Base-by-base conservation (phyloP, 2,329 filamentous ascomycete species). In the Talaromyces funiculosus region DNA sequence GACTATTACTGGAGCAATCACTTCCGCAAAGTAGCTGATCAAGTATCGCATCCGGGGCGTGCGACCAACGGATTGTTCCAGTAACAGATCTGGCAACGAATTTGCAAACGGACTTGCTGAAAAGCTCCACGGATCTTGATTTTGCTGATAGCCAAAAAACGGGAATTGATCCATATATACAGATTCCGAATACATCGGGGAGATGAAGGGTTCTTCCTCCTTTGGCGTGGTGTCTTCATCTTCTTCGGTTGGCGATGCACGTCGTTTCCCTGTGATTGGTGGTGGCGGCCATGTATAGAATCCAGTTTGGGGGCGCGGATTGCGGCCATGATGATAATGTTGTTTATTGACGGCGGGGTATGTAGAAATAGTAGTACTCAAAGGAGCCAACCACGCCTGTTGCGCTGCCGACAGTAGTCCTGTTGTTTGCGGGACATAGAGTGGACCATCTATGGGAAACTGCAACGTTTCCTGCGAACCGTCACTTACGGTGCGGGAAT, bases 21-120 rank as follows among this genome's bases (percentile, higher is more conserved):
- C 90, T 73, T 91, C 92, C 71, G 92, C 88, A 75, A 96, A 97
- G 75, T 96, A 96, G 72, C 95, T 89, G 79, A 97, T 88, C 71
- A 96, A 88, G 75, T 89, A 95, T 65, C 89, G 88, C 79, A 96
- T 88, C 70, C 91, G 89, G 61, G 88, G 85, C 63, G 90, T 86
- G 78, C 73, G 88, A 78, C 71, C 83, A 71, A 81, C 80, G 81
- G 78, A 84, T 57, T 74, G 67, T 38, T 71, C 69, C 18, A 73
- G 63, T 18, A 76, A 67, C n/a, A 74, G 63, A 37, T 75, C 73
- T 8, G 72, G 72, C 10, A 74, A 67, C 22, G 70, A 73, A 29
- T 47, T 62, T n/a, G 62, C 61, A 61, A 64, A 61, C 4, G 62
- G 57, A 18, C 57, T 47, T 6, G 55, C 53, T 10, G 49, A n/a